A percentile compares a stretch with the other conserved stretches of the same genome.
phyloP scores from a whole-genome alignment of 805 yeast genomes.

The Cyberlindnera veronae region DNA sequence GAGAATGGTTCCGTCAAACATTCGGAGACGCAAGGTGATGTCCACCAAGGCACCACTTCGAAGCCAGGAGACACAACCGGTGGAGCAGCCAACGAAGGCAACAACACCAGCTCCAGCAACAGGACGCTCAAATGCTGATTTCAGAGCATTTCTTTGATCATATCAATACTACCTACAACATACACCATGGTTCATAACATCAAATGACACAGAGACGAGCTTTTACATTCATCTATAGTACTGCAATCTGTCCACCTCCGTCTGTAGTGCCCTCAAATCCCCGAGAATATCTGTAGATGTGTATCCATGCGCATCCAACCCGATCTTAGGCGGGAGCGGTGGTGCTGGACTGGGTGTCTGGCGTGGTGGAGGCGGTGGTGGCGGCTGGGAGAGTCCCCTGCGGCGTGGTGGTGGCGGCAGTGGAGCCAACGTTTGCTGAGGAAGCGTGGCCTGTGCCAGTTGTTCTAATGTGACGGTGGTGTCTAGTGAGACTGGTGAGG shows the following conservation, averaged over 20 bases:
- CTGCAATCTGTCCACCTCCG: constrained; percentile 57
- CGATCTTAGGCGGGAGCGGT: constrained; percentile 24
- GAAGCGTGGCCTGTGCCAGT: constrained; percentile 17
- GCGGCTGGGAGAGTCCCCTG: constrained; percentile 32
- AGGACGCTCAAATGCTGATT: constrained; percentile 23
- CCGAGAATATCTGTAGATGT: constrained; percentile 48
- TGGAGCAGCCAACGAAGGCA: no score
- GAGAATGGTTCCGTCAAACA: constrained; percentile 11
- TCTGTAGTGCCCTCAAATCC: constrained; percentile 63
- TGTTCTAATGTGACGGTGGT: constrained; percentile 12
- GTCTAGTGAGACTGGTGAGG: constrained; percentile 22
- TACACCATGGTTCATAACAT: no score
- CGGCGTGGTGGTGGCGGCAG: constrained; percentile 39
- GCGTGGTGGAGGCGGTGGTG: constrained; percentile 20
- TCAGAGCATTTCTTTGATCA: no score
- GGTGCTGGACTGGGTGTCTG: constrained; percentile 10
- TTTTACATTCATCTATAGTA: no score
- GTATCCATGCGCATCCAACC: constrained; percentile 1
- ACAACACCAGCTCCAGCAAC: neutral
- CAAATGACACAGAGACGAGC: no score
- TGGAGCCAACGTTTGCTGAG: constrained; percentile 24
- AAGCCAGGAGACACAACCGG: neutral
- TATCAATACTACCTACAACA: no score
- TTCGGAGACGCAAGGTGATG: constrained; percentile 1
- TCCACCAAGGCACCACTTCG: neutral